Base-by-base conservation (phyloP, 164 flowering plant genomes). In the Houttuynia cordata region DNA sequence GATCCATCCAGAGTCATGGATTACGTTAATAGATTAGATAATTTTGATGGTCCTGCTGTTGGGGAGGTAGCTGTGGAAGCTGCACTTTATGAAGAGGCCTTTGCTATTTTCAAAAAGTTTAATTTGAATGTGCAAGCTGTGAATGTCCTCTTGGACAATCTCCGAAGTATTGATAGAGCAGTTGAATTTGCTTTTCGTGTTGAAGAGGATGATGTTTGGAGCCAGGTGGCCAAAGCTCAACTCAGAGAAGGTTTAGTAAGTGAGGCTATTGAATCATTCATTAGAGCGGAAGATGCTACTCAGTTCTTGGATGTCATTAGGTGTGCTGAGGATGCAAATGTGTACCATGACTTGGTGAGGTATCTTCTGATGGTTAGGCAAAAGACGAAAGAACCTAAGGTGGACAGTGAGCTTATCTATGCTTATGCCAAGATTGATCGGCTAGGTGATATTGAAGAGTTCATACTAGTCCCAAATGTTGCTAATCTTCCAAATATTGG, bases 191-290 rank as follows among this genome's bases (percentile, higher is more conserved):
- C 99, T 20, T 91, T 84, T 78, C 85, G 99, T 59, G 99, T 94
- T 66, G 99, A 94, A 74, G 99, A 94, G 70, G 99, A 94, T 82
- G 90, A 96, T 68, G 99, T 94, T 70, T 94, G 99, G 99, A 94
- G 96, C 74, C 97, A 91, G 78, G 99, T 94, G 49, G 99, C 90
- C 8, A 94, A 91, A 70, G 99, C 99, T 70, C 99, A 94, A 69
- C 84, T 94, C 24, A 73, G 96, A 72, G 96, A 83, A 59, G 97
- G 99, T 14, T 67, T 87, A 24, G 97, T 91, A 15, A 94, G 99
- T 58, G 99, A 94, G 71, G 99, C 99, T 25, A 94, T 94, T 64
- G 99, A 94, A 71, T 94, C 99, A 56, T 94, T 94, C 67, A 94
- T 94, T 58, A 92, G 97, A 57, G 99, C 97, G 12, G 99, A 94